Evolutionary conservation across 176 grass and related monocot genomes (phyloP), one percentile per base, ranked within the genome.

Genomic region (Typha latifolia): DNA sequence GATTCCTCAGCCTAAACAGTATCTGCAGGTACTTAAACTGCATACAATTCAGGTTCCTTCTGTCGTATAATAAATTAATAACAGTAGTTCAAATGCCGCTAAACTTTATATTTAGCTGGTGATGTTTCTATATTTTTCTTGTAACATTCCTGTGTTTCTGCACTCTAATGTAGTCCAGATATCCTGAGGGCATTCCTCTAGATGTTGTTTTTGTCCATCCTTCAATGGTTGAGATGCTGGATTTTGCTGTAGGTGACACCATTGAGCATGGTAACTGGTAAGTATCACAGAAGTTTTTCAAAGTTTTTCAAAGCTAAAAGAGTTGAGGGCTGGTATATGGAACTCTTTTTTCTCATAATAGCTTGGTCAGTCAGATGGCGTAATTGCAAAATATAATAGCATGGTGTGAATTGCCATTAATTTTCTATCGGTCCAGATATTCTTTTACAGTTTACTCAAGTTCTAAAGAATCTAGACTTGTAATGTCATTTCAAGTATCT

Each of bases 1-100:
- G 16, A 91, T 97, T 66, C 93, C 93, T 79, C 93, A 92, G 66
- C 93, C 93, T 52, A 97, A 89, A 78, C 93, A 97, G 52, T 97
- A 86, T 72, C 73, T 97, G 77, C 88, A 92, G 88, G 93, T 97
- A 89, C 50, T 66, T 78, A 66, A 85, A 72, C 32, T n/a, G 73
- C 73, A 27, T 76, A 56, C 26, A 1, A 56, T 76, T 55, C 20
- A 49, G 49, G 20, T 24, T 22, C 7, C 8, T 12, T 61, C 23
- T 19, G 20, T 61, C 3, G 10, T 1, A 61, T 61, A 61, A 61
- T n/a, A n/a, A n/a, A n/a, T n/a, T n/a, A n/a, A n/a, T 61, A 61
- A 10, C 8, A 1, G 0, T 19, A 59, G 3, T 19, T 21, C 53
- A 59, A 59, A 22, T 59, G 53, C 22, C 3, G 10, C 10, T 59